Evolutionary conservation across 768 basidiomycete species (phyloP).

Genomic region (Lentinula sp.): DNA sequence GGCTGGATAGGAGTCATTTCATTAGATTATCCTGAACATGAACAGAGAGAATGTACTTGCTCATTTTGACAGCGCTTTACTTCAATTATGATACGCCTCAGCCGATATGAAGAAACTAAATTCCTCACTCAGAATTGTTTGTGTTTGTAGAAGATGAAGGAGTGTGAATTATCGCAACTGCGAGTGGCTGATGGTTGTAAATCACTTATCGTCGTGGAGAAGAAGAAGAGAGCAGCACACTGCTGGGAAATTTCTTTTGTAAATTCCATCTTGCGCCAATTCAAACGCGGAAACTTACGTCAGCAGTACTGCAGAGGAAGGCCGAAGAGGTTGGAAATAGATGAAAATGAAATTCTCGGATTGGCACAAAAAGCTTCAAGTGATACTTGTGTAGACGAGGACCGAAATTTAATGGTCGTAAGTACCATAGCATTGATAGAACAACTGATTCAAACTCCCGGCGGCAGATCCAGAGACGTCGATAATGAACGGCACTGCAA

Average conservation of each 20-base stretch:
- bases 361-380: no score
- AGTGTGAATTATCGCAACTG: neutral
- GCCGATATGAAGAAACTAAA: neutral
- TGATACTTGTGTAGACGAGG: neutral
- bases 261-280: neutral
- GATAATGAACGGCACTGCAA: no score
- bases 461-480: neutral
- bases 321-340: neutral
- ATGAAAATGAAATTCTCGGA: neutral
- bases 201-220: neutral
- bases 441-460: neutral
- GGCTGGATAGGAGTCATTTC: neutral
- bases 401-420: neutral
- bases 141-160: neutral
- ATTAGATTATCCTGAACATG: neutral
- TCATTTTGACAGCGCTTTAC: neutral
- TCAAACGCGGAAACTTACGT: neutral
- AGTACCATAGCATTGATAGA: neutral
- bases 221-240: neutral
- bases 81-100: neutral
- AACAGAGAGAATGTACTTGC: neutral
- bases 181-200: neutral
- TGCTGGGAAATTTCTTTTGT: neutral
- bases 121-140: neutral
- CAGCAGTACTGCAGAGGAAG: neutral